Conservation (phyloP, 2,329 filamentous ascomycete species). For the Colletotrichum chrysophilum region DNA sequence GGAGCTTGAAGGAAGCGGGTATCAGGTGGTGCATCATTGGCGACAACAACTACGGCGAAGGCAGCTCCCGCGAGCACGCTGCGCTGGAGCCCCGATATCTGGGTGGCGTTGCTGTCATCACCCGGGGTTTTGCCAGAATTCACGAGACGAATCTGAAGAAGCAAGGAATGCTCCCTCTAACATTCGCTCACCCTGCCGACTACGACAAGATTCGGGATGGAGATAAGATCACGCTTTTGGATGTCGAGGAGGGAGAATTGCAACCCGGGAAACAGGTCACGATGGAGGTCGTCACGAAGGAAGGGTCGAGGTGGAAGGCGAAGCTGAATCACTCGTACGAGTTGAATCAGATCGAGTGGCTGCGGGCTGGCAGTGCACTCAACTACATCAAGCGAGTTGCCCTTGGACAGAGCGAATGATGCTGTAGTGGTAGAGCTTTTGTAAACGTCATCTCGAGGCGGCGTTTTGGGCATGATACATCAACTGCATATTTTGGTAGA, state of each 20-base stretch:
- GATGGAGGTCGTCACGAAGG: constrained; percentile 30
- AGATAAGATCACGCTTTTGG: constrained; percentile 1
- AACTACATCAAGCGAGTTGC: constrained; percentile 32
- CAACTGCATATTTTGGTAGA: neutral
- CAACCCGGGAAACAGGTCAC: constrained; percentile 30
- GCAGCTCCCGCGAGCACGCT: constrained; percentile 85
- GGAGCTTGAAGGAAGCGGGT: constrained; percentile 24
- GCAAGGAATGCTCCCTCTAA: constrained; percentile 63
- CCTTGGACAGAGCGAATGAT: neutral
- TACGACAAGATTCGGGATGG: constrained; percentile 69
- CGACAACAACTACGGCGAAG: constrained; percentile 76
- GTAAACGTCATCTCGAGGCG: neutral
- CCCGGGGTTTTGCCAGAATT: constrained; percentile 83
- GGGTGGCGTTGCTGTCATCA: constrained; percentile 82
- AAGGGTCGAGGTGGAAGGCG: constrained; percentile 31
- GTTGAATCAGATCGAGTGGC: constrained; percentile 34
- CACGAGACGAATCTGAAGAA: constrained; percentile 96
- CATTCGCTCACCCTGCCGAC: constrained; percentile 74
- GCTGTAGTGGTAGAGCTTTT: neutral
- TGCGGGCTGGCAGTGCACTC: constrained; percentile 37
- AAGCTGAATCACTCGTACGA: constrained; percentile 37
- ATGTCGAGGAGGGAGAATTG: constrained; percentile 23
- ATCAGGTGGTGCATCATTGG: constrained; percentile 36
- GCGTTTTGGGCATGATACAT: neutral
- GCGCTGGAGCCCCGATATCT: constrained; percentile 86